These are phyloP conservation scores for Zarea fungicola DNA, from an alignment of 2,329 filamentous ascomycete genomes.

Conservation along the genomic window DNA sequence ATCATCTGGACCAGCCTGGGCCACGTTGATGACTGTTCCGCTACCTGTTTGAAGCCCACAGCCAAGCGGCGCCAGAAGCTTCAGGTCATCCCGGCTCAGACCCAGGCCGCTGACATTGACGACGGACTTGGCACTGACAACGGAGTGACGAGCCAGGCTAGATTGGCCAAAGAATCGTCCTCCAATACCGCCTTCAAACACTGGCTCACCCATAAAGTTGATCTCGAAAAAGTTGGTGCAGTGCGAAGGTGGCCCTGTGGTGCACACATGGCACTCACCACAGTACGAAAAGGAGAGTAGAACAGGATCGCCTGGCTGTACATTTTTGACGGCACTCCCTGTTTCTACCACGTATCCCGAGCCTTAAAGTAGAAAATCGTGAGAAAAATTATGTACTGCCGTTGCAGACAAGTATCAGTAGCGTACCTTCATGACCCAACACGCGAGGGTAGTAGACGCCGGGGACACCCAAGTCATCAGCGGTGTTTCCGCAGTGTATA, in stretches of 20 bases:
- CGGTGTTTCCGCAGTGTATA: constrained; percentile 36
- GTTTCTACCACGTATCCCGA: constrained; percentile 39
- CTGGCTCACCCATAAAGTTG: constrained; percentile 37
- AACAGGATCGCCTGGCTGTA: constrained; percentile 49
- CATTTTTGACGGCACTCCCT: constrained; percentile 41
- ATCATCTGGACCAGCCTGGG: constrained; percentile 20
- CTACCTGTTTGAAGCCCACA: constrained; percentile 34
- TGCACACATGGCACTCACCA: constrained; percentile 41
- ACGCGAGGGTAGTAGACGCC: constrained; percentile 25
- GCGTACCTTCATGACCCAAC: constrained; percentile 47
- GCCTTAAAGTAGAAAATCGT: constrained; percentile 16
- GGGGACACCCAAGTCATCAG: constrained; percentile 15
- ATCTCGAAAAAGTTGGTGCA: constrained; percentile 42
- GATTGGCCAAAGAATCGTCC: constrained; percentile 31
- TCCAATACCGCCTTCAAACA: constrained; percentile 16
- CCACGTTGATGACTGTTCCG: constrained; percentile 30
- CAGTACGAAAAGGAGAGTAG: constrained; percentile 40
- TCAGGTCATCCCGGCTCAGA: constrained; percentile 21
- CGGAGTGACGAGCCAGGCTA: constrained; percentile 26
- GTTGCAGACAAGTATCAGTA: background rate
- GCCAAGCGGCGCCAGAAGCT: constrained; percentile 29
- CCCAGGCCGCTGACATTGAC: constrained; percentile 23
- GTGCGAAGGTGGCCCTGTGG: constrained; percentile 39
- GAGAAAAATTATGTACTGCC: background rate
- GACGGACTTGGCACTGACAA: constrained; percentile 25